A percentile compares a stretch with the other conserved stretches of the same genome.
phyloP scores from a whole-genome alignment of 306 rosid genomes.

The Benincasa hispida region DNA sequence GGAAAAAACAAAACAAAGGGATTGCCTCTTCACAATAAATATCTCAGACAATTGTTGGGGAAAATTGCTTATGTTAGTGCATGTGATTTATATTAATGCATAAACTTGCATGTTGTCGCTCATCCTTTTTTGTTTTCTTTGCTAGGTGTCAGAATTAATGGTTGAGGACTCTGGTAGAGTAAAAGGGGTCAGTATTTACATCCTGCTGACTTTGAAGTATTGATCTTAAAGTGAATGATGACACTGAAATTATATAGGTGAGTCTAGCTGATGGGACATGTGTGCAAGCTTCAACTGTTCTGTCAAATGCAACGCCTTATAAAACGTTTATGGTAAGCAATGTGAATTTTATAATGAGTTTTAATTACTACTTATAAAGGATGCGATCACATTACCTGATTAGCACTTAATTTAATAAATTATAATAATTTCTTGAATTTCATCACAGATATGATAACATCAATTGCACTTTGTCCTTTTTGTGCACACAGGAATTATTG shows the following conservation, averaged over 20 bases:
- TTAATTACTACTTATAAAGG: not conserved
- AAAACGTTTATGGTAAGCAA: constrained; percentile 59
- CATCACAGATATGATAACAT: not conserved
- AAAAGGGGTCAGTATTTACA: constrained; percentile 65
- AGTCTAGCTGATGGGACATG: constrained; percentile 64
- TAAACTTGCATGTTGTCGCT: constrained; percentile 3
- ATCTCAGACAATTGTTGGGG: not conserved
- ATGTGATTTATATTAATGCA: not conserved
- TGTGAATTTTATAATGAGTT: constrained; percentile 2
- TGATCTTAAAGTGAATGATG: constrained; percentile 12
- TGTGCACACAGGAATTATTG: constrained; percentile 51
- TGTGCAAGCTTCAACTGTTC: constrained; percentile 61
- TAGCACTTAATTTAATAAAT: not conserved
- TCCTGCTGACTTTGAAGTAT: constrained; percentile 22
- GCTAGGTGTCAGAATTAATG: constrained; percentile 62
- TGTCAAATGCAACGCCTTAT: constrained; percentile 90
- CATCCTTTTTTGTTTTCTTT: constrained; percentile 1
- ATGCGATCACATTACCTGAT: not conserved
- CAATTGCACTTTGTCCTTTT: not conserved
- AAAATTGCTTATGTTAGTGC: not conserved
- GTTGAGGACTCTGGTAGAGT: constrained; percentile 52
- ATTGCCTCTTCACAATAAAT: not conserved
- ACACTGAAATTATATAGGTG: constrained; percentile 37
- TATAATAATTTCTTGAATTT: not conserved
- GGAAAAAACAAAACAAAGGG: not conserved